Conservation (phyloP, 2,329 filamentous ascomycete species). For the Apiospora arundinis region DNA sequence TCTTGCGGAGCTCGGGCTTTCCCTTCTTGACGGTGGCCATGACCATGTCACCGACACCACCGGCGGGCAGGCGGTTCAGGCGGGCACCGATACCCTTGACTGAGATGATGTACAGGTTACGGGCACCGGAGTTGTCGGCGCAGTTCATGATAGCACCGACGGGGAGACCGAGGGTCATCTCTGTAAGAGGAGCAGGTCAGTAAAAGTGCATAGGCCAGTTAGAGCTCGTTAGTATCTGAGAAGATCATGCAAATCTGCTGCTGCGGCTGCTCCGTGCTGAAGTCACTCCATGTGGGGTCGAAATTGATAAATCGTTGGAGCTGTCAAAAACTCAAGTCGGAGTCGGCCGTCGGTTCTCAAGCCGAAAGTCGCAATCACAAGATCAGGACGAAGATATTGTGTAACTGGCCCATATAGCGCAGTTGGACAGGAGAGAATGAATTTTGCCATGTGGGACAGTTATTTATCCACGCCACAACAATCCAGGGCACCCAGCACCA, state of each 20-base stretch:
- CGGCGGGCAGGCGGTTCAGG: conserved; percentile 95
- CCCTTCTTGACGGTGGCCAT: conserved; percentile 99
- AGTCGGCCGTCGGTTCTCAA: neutral
- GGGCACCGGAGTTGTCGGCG: conserved; percentile 98
- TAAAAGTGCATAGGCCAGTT: neutral
- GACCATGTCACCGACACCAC: conserved; percentile 99
- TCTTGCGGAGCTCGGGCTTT: conserved; percentile 99
- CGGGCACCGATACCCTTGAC: conserved; percentile 98
- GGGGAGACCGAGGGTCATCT: conserved; percentile 99
- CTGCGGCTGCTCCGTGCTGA: neutral
- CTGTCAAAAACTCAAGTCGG: neutral
- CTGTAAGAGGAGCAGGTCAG: conserved; percentile 12
- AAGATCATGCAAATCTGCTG: neutral
- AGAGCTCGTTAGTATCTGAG: neutral
- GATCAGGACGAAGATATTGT: neutral
- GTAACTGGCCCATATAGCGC: too few relatives aligned
- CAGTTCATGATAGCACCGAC: conserved; percentile 99
- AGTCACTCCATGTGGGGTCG: neutral
- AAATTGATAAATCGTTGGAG: neutral
- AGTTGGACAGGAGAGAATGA: neutral
- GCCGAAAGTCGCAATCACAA: neutral
- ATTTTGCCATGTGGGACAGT: neutral
- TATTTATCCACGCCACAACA: neutral
- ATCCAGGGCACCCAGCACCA: neutral
- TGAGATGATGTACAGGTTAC: conserved; percentile 99